Evolutionary conservation across 768 basidiomycete genomes (phyloP), one percentile per base, ranked within the genome.

Genomic region (Boletus rubropictus): DNA sequence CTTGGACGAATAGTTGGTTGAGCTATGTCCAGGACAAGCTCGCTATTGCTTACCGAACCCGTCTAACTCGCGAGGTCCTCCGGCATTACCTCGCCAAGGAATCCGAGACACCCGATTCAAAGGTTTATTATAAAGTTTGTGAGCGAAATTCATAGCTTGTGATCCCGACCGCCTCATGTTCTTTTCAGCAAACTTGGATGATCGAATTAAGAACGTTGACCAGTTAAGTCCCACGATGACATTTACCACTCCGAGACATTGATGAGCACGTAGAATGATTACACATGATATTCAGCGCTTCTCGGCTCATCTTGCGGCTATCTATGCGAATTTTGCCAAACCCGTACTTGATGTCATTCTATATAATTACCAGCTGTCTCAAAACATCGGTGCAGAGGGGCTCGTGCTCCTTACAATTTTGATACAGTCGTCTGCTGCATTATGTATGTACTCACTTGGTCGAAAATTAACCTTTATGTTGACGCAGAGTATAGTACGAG

Each of bases 281-380:
- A 95, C 92, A 2, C 84, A 94, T 49, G 95, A 98, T 65, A 92
- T 97, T 39, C 89, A 94, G 63, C 86, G 85, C 44, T 98, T 96
- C 69, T 89, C 90, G 12, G 78, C 77, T 5, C 85, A 90, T 60
- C 77, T 98, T 6, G 92, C 95, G 11, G 90, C 90, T 15, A 93
- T 98, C 29, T 98, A 97, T 66, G 80, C 83, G 14, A 97, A 97
- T 63, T 69, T 97, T 32, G 93, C 93, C 22, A 98, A 98, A 68
- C 95, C 95, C 7, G 74, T 86, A 14, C 76, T 96, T 31, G 95
- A 97, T 58, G 86, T 89, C 39, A 89, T 95, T 38, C 71, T 98
- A 10, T 98, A 97, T 70, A 97, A 97, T 67, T 94, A 91, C 54
- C 94, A 97, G 62, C 74, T 98, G 7, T 89, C 91, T 5, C 82